Evolutionary conservation across 2,329 filamentous ascomycete genomes (phyloP), one percentile per base, ranked within the genome.

Genomic region (Fusarium sp.): DNA sequence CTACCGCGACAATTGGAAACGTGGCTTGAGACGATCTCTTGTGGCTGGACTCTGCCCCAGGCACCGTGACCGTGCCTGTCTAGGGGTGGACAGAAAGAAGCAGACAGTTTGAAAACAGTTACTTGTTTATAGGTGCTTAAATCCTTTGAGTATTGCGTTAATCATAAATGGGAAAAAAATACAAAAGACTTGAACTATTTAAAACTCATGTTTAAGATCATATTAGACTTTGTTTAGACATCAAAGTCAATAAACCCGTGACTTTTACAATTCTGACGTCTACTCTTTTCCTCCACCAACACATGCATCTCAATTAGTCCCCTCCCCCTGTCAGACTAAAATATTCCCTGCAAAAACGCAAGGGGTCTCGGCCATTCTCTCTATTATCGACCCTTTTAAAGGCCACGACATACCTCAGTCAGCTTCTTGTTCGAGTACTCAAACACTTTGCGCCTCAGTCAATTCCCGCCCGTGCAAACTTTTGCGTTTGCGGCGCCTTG

Each of bases 401-500:
- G 61, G 61, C 61, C 61, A 64, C 50, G 61, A 64, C 35, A 45
- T 64, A 24, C 33, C 33, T 39, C 16, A 35, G 60, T 31, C 60
- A 63, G 60, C 45, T 10, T 63, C 9, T n/a, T n/a, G n/a, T n/a
- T n/a, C n/a, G n/a, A n/a, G n/a, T 31, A 54, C 31, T 14, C 22
- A n/a, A 56, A 37, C 20, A 27, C 33, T 45, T 45, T 43, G 50
- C 18, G 22, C 39, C 35, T 57, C 14, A 18, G 11, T n/a, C n/a
- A 39, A 16, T 43, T 41, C n/a, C n/a, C 16, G n/a, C 35, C 37
- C 29, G 48, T 33, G 29, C 35, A 64, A 57, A 57, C 45, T 56
- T 35, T 64, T 52, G 48, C 18, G 29, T 58, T 41, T 64, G 50
- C 62, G 50, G 60, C 72, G 68, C 59, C 59, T 75, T 70, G 52